A percentile compares a stretch with the other conserved stretches of the same genome.
phyloP scores from a whole-genome alignment of 441 rosid genomes.

The Caryocar brasiliense region DNA sequence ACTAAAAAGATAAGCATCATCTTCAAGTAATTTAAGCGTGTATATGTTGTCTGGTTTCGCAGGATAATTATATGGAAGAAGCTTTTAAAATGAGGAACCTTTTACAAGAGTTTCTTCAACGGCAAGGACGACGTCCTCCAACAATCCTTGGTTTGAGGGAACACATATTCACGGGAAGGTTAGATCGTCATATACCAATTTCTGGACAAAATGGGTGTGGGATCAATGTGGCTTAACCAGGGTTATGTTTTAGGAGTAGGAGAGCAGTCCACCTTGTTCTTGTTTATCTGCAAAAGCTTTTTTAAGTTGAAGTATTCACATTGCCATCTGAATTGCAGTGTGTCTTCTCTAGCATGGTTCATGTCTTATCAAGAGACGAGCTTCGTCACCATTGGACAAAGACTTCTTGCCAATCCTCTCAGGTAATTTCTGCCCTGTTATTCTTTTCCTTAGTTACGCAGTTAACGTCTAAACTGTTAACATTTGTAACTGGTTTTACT shows the following conservation, averaged over 20 bases:
- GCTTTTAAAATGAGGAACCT: constrained; percentile 97
- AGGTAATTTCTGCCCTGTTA: constrained; percentile 36
- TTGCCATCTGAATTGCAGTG: constrained; percentile 43
- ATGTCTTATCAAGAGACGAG: constrained; percentile 98
- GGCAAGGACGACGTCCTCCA: constrained; percentile 68
- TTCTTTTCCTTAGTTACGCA: too few species aligned
- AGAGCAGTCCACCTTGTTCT: too few species aligned
- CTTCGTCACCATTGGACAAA: constrained; percentile 95
- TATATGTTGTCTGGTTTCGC: constrained; percentile 21
- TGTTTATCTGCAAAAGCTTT: too few species aligned
- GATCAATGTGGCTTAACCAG: too few species aligned
- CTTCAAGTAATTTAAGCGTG: not conserved
- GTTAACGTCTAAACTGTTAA: too few species aligned
- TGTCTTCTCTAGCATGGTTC: constrained; percentile 98
- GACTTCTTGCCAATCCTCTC: constrained; percentile 93
- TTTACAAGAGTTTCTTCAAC: constrained; percentile 74
- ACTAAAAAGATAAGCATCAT: constrained; percentile 1
- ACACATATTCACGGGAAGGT: constrained; percentile 97
- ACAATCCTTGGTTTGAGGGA: constrained; percentile 90
- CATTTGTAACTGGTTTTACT: too few species aligned
- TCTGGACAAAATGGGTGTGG: too few species aligned
- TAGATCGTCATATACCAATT: constrained; percentile 13
- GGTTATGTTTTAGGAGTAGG: too few species aligned
- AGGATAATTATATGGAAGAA: constrained; percentile 96
- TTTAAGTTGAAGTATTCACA: constrained; percentile 3